phyloP scores from a whole-genome alignment of 2,329 filamentous ascomycete genomes.

The Xylaria multiplex region DNA sequence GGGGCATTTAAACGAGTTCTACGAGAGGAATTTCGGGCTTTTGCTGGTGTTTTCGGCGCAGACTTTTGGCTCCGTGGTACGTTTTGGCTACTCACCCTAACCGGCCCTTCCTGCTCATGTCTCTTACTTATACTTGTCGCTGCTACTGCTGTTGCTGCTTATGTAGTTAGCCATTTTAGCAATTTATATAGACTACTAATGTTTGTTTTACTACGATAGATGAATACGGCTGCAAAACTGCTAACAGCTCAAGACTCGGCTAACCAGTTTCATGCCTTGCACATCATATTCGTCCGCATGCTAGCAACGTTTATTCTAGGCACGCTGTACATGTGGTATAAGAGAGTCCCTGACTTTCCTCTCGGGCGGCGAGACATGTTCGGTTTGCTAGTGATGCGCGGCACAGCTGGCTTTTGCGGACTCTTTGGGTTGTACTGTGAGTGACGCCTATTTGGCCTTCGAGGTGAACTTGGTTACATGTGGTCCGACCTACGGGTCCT shows the following conservation, averaged over 20 bases:
- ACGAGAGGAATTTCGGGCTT: constrained; percentile 55
- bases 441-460: constrained; percentile 2
- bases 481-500: neutral
- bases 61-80: constrained; percentile 54
- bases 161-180: neutral
- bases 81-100: neutral
- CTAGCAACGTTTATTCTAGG: constrained; percentile 51
- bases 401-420: constrained; percentile 71
- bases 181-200: constrained; percentile 17
- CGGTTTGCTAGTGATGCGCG: constrained; percentile 70
- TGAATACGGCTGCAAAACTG: constrained; percentile 54
- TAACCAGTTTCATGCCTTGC: constrained; percentile 54
- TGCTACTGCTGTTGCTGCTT: neutral
- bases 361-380: constrained; percentile 72
- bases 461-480: neutral
- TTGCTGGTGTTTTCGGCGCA: constrained; percentile 55
- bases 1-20: constrained; percentile 54
- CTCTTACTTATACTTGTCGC: neutral
- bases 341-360: constrained; percentile 68
- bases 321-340: constrained; percentile 54
- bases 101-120: neutral
- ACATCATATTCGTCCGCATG: constrained; percentile 58
- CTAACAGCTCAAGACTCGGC: constrained; percentile 46
- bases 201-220: constrained; percentile 45
- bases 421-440: constrained; percentile 67